Conservation (phyloP, 306 rosid species). For the Dryas drummondii region DNA sequence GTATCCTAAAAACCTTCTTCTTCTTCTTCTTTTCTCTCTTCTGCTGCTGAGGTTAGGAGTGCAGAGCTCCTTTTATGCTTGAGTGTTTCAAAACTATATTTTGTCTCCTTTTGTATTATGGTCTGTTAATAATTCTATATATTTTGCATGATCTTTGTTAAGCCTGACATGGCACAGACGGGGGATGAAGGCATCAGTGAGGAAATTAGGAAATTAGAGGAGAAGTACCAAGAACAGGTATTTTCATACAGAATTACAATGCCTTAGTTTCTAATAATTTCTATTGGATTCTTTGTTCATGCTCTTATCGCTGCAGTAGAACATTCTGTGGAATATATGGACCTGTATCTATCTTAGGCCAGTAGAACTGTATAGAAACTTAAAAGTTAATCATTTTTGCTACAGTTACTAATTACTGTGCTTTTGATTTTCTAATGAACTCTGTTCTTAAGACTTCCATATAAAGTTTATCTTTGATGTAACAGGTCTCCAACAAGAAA, state of each 20-base stretch:
- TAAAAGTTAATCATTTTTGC: background rate
- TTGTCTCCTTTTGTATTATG: slow-evolving; percentile 16
- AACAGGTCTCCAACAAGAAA: slow-evolving; percentile 71
- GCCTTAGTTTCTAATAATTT: background rate
- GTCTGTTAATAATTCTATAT: slow-evolving; percentile 14
- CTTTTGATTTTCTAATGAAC: slow-evolving; percentile 1
- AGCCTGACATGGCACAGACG: slow-evolving; percentile 69
- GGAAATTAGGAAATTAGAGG: slow-evolving; percentile 70
- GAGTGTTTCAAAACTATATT: slow-evolving; percentile 17
- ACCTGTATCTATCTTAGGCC: background rate
- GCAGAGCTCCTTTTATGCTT: background rate
- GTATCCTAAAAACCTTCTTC: background rate
- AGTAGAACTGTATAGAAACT: slow-evolving; percentile 4
- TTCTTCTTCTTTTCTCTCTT: background rate
- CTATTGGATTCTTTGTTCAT: background rate
- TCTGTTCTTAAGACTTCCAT: slow-evolving; percentile 20
- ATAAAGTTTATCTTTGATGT: slow-evolving; percentile 30
- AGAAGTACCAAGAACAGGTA: slow-evolving; percentile 74
- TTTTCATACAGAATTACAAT: slow-evolving; percentile 14
- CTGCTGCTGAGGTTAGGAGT: background rate
- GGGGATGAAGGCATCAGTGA: slow-evolving; percentile 71
- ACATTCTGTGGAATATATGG: slow-evolving; percentile 2
- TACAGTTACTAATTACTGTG: slow-evolving; percentile 7
- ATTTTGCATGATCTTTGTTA: slow-evolving; percentile 36
- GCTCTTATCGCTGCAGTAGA: slow-evolving; percentile 20